phyloP scores from a whole-genome alignment of 805 yeast genomes.

The Wickerhamomyces canadensis region DNA sequence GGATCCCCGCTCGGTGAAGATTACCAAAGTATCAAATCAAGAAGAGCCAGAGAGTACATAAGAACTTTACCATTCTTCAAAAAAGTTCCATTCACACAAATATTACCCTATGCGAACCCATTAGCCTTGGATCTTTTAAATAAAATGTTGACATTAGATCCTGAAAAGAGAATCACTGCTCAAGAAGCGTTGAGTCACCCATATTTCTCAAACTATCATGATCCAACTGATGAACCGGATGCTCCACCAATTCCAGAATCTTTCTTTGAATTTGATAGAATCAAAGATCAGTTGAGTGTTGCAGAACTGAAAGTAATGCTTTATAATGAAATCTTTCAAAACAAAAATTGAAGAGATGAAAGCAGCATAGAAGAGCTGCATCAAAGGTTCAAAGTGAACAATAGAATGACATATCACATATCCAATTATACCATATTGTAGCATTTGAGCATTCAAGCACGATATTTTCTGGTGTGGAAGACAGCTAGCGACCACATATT shows the following conservation, averaged over 20 bases:
- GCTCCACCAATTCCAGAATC: conserved; percentile 80
- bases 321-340: conserved; percentile 62
- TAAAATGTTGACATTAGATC: conserved; percentile 77
- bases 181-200: conserved; percentile 83
- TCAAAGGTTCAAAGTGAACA: no score
- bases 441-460: no score
- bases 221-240: conserved; percentile 87
- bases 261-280: conserved; percentile 83
- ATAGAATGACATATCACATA: no score
- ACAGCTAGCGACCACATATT: no score
- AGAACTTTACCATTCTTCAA: conserved; percentile 68
- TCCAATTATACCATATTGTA: no score
- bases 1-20: conserved; percentile 88
- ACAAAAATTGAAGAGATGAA: no score
- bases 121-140: conserved; percentile 62
- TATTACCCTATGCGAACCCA: conserved; percentile 53
- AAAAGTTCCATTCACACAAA: conserved; percentile 43
- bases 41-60: conserved; percentile 85
- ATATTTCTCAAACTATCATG: conserved; percentile 83
- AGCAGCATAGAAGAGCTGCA: no score
- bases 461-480: no score
- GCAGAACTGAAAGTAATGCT: conserved; percentile 74
- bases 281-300: conserved; percentile 71
- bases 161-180: conserved; percentile 76
- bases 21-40: conserved; percentile 66